Conservation (phyloP, 345 rosid species). For the Cardamine occulta region DNA sequence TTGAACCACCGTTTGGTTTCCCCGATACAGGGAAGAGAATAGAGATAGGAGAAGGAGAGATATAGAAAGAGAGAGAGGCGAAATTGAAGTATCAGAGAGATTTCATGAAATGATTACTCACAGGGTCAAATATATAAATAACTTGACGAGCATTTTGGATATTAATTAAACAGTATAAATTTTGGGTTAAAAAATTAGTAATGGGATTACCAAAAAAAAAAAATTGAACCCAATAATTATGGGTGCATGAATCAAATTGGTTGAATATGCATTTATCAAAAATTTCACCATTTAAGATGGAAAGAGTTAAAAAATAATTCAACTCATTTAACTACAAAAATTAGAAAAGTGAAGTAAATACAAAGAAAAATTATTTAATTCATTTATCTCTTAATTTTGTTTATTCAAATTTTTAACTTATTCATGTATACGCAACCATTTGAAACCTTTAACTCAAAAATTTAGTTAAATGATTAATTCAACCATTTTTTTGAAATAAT, state of each 20-base stretch:
- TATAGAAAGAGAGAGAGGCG: constrained; percentile 20
- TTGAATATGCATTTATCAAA: too few relatives aligned
- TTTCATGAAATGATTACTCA: constrained; percentile 41
- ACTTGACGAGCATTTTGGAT: neutral
- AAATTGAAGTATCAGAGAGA: constrained; percentile 39
- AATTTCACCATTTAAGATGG: too few relatives aligned
- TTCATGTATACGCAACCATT: too few relatives aligned
- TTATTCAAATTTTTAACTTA: too few relatives aligned
- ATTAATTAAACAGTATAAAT: neutral
- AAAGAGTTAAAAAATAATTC: too few relatives aligned
- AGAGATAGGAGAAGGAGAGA: constrained; percentile 34
- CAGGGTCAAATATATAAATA: constrained; percentile 38
- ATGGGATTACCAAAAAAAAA: neutral
- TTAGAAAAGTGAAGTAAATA: too few relatives aligned
- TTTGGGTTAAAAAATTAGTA: neutral
- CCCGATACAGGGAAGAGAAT: constrained; percentile 23
- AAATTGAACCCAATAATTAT: neutral
- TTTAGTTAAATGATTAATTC: too few relatives aligned
- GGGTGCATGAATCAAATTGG: neutral
- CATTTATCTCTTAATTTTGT: too few relatives aligned
- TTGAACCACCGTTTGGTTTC: constrained; percentile 54
- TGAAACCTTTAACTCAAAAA: neutral
- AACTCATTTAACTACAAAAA: too few relatives aligned
- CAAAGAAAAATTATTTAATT: too few relatives aligned
- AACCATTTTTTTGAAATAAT: too few relatives aligned